These are phyloP conservation scores for Hordeum marinum DNA, from an alignment of 176 grass and related monocot species.

Conservation along the genomic window DNA sequence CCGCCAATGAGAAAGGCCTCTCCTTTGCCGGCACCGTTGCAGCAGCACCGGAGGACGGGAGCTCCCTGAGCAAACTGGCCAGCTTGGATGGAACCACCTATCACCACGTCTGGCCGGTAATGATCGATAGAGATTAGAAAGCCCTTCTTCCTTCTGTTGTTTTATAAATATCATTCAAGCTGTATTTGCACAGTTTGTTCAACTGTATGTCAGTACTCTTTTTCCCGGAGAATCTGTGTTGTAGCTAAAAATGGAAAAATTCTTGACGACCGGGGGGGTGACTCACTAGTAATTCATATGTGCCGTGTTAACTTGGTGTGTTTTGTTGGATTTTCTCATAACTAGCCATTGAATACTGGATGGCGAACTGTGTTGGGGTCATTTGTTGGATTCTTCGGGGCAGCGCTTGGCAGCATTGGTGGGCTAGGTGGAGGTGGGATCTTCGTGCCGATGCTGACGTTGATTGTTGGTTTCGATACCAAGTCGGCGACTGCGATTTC, in stretches of 20 bases:
- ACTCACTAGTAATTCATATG: background rate
- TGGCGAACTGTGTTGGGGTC: conserved; percentile 44
- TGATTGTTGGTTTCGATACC: conserved; percentile 57
- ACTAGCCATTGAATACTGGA: conserved; percentile 37
- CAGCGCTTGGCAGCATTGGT: conserved; percentile 52
- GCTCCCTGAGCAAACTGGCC: background rate
- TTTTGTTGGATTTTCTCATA: background rate
- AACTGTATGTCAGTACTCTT: background rate
- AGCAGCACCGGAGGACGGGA: background rate
- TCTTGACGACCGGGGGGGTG: background rate
- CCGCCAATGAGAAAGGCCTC: background rate
- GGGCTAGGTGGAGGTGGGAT: conserved; percentile 53
- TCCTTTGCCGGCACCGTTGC: background rate
- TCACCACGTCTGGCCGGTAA: conserved; percentile 45
- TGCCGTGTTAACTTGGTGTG: background rate
- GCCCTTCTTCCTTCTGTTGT: background rate
- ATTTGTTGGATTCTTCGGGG: conserved; percentile 41
- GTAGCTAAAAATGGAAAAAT: background rate
- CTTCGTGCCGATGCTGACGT: conserved; percentile 62
- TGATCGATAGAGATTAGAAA: background rate
- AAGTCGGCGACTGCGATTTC: conserved; percentile 56
- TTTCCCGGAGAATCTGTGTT: background rate
- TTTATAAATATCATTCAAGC: background rate
- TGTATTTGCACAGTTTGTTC: background rate
- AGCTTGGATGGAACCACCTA: background rate